phyloP scores from a whole-genome alignment of 768 basidiomycete species.

The Amanita rubescens region DNA sequence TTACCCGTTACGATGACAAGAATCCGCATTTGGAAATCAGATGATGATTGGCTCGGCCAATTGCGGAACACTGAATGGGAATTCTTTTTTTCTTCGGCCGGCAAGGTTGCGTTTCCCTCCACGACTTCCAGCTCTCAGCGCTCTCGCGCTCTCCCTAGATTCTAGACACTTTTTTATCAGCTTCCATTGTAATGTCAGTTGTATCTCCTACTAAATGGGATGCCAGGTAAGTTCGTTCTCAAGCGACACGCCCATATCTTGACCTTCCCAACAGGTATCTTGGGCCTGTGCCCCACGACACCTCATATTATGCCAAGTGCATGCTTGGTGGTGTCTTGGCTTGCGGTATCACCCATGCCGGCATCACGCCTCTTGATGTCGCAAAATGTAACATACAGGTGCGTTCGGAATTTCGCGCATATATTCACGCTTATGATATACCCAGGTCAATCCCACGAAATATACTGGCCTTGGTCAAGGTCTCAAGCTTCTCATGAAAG shows the following conservation, averaged over 20 bases:
- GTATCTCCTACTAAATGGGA: slow-evolving; percentile 62
- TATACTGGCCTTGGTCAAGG: slow-evolving; percentile 60
- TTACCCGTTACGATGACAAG: neutral
- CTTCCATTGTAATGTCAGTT: slow-evolving; percentile 42
- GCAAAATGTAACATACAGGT: slow-evolving; percentile 93
- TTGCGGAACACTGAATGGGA: slow-evolving; percentile 29
- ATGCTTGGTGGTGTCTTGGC: slow-evolving; percentile 85
- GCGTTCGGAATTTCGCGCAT: slow-evolving; percentile 13
- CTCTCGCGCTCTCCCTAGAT: slow-evolving; percentile 17
- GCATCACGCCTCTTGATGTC: slow-evolving; percentile 81
- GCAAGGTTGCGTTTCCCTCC: slow-evolving; percentile 16
- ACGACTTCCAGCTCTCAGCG: slow-evolving; percentile 11
- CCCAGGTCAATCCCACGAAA: slow-evolving; percentile 68
- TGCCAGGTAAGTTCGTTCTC: slow-evolving; percentile 42
- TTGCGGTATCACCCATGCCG: slow-evolving; percentile 84
- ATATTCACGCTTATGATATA: neutral
- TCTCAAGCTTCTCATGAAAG: slow-evolving; percentile 59
- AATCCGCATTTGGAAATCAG: slow-evolving; percentile 14
- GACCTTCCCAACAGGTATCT: slow-evolving; percentile 34
- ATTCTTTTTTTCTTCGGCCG: slow-evolving; percentile 20
- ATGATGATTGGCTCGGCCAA: slow-evolving; percentile 29
- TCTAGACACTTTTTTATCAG: too few relatives aligned
- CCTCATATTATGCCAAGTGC: slow-evolving; percentile 74
- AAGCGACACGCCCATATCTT: slow-evolving; percentile 4
- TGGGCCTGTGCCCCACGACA: slow-evolving; percentile 72